Conservation (phyloP, 768 basidiomycete species). For the Boletus insuetus region DNA sequence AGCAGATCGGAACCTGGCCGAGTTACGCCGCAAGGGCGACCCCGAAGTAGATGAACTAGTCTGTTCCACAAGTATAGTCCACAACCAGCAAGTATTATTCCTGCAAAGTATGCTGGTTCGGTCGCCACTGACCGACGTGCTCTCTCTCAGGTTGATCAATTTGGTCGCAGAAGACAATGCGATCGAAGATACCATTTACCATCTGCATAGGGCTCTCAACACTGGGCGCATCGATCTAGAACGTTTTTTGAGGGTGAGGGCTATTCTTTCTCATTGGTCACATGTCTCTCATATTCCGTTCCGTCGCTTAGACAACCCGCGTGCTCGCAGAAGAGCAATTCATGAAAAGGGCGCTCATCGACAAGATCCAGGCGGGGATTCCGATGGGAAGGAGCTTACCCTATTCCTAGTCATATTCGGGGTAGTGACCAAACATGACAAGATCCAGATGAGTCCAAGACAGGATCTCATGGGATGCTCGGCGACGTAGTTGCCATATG, state of each 20-base stretch:
- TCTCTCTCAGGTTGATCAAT: slow-evolving; percentile 76
- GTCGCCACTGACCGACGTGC: slow-evolving; percentile 15
- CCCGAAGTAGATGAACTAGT: slow-evolving; percentile 96
- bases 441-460: slow-evolving; percentile 24
- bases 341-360: slow-evolving; percentile 91
- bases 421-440: slow-evolving; percentile 23
- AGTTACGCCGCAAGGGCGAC: slow-evolving; percentile 80
- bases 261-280: slow-evolving; percentile 21
- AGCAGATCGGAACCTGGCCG: slow-evolving; percentile 71
- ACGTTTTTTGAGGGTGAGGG: slow-evolving; percentile 80
- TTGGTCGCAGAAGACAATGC: slow-evolving; percentile 99
- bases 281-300: slow-evolving; percentile 16
- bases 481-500: slow-evolving; percentile 38
- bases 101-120: not conserved
- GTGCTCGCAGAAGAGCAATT: slow-evolving; percentile 94
- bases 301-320: slow-evolving; percentile 62
- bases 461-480: slow-evolving; percentile 32
- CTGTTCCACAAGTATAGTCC: slow-evolving; percentile 92
- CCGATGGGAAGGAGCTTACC: slow-evolving; percentile 46
- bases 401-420: slow-evolving; percentile 40
- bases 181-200: slow-evolving; percentile 97
- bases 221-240: slow-evolving; percentile 91
- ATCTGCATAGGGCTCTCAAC: slow-evolving; percentile 91
- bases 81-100: slow-evolving; percentile 73
- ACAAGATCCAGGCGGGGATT: slow-evolving; percentile 75